Evolutionary conservation across 192 early-diverging fungal species (phyloP), one percentile per base, ranked within the genome.

Genomic region (Fimicolochytrium jonesii): DNA sequence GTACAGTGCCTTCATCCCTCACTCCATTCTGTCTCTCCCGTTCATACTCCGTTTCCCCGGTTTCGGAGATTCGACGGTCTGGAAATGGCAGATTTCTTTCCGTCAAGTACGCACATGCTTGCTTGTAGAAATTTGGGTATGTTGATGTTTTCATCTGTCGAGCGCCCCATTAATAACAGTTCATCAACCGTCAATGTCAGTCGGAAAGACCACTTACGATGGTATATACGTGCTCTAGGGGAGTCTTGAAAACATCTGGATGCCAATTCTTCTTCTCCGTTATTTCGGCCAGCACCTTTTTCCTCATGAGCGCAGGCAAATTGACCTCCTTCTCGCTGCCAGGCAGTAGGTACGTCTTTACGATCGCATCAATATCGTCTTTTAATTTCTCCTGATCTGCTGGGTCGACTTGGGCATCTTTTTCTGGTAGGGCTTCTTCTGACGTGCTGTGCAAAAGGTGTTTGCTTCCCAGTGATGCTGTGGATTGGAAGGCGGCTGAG

Each of bases 181-280:
- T 15, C 23, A 7, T 50, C 9, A 26, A 18, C 4, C n/a, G n/a
- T 5, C 20, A 34, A 49, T 29, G 59, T n/a, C n/a, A 5, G 7
- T 57, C 10, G 28, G 6, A 10, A 42, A 43, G 41, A 15, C 36
- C 13, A 33, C 35, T 33, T 54, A 66, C 63, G 56, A 71, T 59
- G 22, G 48, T 11, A 46, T 66, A 66, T 20, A 54, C 49, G n/a
- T 71, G 57, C 47, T 71, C 64, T 57, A 68, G 11, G 11, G 56
- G 53, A 22, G 41, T 22, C 15, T 48, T 57, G 25, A 71, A 71
- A 31, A 71, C 39, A 55, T 71, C 69, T 17, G 69, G 69, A 49
- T 71, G 69, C 42, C 53, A 71, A 35, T 71, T 71, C 54, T 61
- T 60, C 33, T 59, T 60, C 18, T 71, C 69, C 15, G 49, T 36